A percentile compares a stretch with the other conserved stretches of the same genome.
phyloP scores from a whole-genome alignment of 2,329 filamentous ascomycete species.

The Macrophomina phaseolina region DNA sequence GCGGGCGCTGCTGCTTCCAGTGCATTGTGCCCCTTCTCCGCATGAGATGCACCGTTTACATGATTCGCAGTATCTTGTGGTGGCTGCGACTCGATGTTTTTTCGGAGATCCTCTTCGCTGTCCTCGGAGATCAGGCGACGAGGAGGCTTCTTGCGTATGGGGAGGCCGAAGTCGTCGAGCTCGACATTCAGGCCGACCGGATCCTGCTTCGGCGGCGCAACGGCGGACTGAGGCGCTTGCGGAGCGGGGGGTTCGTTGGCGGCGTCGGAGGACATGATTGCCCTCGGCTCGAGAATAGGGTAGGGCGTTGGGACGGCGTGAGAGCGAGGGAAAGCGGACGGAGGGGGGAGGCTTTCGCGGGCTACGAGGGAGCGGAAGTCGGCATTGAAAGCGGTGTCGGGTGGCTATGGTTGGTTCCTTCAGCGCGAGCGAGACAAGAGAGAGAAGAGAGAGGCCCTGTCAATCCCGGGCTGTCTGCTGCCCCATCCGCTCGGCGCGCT shows the following conservation, averaged over 20 bases:
- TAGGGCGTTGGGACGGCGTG: not conserved
- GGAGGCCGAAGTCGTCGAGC: conserved; percentile 74
- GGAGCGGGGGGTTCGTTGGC: conserved; percentile 9
- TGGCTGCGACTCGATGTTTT: conserved; percentile 38
- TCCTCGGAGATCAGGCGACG: conserved; percentile 39
- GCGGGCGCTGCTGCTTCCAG: conserved; percentile 14
- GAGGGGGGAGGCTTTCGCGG: not conserved
- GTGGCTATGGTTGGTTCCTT: conserved; percentile 2
- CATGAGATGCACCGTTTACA: conserved; percentile 18
- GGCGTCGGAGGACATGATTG: conserved; percentile 14
- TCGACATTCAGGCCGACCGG: conserved; percentile 44
- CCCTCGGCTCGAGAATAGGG: not conserved
- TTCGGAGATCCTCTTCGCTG: conserved; percentile 34
- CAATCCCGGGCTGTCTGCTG: conserved; percentile 20
- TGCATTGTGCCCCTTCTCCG: not conserved
- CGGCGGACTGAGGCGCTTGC: conserved; percentile 14
- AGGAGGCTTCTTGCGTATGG: conserved; percentile 54
- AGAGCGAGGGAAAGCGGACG: not conserved
- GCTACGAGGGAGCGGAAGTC: conserved; percentile 19
- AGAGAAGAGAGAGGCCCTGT: not conserved
- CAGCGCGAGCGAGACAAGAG: not conserved
- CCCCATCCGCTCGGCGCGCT: conserved; percentile 20
- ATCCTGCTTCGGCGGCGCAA: conserved; percentile 9
- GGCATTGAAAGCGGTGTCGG: conserved; percentile 22
- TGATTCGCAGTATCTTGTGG: conserved; percentile 34